Base-by-base conservation (phyloP, 257 asterid genomes). In the Scutellaria barbata region DNA sequence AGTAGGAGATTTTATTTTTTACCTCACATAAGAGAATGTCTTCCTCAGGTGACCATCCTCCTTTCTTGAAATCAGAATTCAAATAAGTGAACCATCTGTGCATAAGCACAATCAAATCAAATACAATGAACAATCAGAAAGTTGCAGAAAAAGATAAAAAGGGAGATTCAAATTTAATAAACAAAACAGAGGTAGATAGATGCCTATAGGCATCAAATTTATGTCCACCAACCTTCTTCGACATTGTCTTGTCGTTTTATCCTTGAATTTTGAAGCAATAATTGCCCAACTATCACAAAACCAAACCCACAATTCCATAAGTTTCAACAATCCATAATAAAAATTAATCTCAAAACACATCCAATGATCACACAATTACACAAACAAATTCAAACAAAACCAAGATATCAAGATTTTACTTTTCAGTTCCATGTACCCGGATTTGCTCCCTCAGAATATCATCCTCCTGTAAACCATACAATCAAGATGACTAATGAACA, bases 11-110 rank as follows among this genome's bases (percentile, higher is more conserved):
- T 1, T 13, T 5, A 16, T 18, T 37, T 14, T 13, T 47, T 80
- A 95, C 99, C 99, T 95, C 96, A 66, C 99, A 95, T 47, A 95
- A 81, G 71, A 95, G 94, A 90, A 90, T 74, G 69, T 95, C 99
- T 83, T 95, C 99, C 84, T 95, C 99, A 37, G 98, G 97, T 17
- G 98, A 88, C 99, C 99, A 95, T 71, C 98, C 99, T 43, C 99
- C 99, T 85, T 86, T 95, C 95, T 95, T 95, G 90, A 95, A 95
- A 82, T 92, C 99, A 59, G 99, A 92, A 81, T 92, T 95, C 88
- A 95, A 86, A 85, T 95, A 95, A 76, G 98, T 92, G 82, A 75
- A 95, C 99, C 99, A 95, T 85, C 99, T 95, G 85, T 53, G 71
- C 10, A 66, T 41, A 25, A 58, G 40, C 73, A 74, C 18, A 80